These are phyloP conservation scores for Phallus indusiatus DNA, from an alignment of 768 basidiomycete genomes.

Conservation along the genomic window DNA sequence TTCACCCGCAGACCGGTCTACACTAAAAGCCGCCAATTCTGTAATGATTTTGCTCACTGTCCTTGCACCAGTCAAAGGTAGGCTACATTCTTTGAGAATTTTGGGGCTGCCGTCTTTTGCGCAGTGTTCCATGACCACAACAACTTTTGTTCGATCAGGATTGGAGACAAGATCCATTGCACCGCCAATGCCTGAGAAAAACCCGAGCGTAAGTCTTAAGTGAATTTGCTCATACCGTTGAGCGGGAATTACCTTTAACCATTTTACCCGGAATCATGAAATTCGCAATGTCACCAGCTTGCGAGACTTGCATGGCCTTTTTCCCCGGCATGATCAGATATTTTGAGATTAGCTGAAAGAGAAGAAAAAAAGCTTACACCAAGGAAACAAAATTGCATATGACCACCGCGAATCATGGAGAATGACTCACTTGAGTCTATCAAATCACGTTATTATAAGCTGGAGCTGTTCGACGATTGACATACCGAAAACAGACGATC, in stretches of 20 bases:
- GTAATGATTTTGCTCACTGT: conserved; percentile 89
- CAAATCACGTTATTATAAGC: neutral
- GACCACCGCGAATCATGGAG: conserved; percentile 96
- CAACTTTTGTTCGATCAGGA: conserved; percentile 89
- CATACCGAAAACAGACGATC: conserved; percentile 84
- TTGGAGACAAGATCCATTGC: conserved; percentile 97
- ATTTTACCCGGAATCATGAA: conserved; percentile 98
- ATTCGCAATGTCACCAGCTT: conserved; percentile 90
- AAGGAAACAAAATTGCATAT: conserved; percentile 88
- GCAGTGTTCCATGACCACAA: conserved; percentile 83
- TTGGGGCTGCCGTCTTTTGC: conserved; percentile 87
- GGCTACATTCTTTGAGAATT: conserved; percentile 68
- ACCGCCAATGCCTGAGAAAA: conserved; percentile 71
- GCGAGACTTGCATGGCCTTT: conserved; percentile 92
- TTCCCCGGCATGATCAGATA: neutral
- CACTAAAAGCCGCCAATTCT: conserved; percentile 84
- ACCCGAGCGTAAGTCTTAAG: conserved; percentile 7
- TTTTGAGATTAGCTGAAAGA: neutral
- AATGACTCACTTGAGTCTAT: conserved; percentile 88
- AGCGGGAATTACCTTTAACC: conserved; percentile 48
- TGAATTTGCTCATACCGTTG: conserved; percentile 7
- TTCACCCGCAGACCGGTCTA: conserved; percentile 65
- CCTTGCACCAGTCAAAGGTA: conserved; percentile 84
- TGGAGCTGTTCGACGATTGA: conserved; percentile 3
- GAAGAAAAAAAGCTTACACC: conserved; percentile 45